phyloP scores from a whole-genome alignment of 345 rosid genomes.

The Lepidium africanum region DNA sequence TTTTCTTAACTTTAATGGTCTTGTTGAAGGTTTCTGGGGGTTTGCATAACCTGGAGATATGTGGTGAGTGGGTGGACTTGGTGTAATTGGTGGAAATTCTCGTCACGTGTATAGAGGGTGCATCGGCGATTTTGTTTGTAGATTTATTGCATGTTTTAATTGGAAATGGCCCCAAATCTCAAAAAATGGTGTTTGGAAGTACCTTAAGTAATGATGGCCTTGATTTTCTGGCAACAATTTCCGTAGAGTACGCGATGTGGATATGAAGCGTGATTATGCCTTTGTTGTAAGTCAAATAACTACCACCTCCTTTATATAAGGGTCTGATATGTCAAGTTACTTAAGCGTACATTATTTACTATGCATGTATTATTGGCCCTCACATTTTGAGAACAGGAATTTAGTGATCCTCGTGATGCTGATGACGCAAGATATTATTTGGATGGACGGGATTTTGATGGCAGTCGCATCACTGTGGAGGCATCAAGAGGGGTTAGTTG shows the following conservation, averaged over 20 bases:
- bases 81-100: constrained; percentile 48
- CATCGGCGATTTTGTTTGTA: constrained; percentile 33
- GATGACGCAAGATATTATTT: constrained; percentile 82
- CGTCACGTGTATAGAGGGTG: constrained; percentile 27
- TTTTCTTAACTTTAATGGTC: constrained; percentile 76
- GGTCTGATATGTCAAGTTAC: not conserved
- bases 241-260: constrained; percentile 98
- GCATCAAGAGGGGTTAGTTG: constrained; percentile 71
- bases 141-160: constrained; percentile 58
- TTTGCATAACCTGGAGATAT: constrained; percentile 88
- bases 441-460: constrained; percentile 78
- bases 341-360: constrained; percentile 1
- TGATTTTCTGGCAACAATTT: constrained; percentile 96
- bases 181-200: constrained; percentile 82
- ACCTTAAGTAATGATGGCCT: constrained; percentile 95
- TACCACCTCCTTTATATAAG: not conserved
- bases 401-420: constrained; percentile 91
- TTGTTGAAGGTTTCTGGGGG: constrained; percentile 97
- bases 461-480: constrained; percentile 88
- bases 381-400: constrained; percentile 54
- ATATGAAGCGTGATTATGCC: constrained; percentile 99
- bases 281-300: constrained; percentile 64
- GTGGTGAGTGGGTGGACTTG: constrained; percentile 92
- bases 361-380: not conserved
- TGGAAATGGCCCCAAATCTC: constrained; percentile 70